A percentile compares a stretch with the other conserved stretches of the same genome.
These are phyloP conservation scores for Thoreauomyces humboldtii DNA, from an alignment of 192 early-diverging fungal genomes.

Conservation along the genomic window DNA sequence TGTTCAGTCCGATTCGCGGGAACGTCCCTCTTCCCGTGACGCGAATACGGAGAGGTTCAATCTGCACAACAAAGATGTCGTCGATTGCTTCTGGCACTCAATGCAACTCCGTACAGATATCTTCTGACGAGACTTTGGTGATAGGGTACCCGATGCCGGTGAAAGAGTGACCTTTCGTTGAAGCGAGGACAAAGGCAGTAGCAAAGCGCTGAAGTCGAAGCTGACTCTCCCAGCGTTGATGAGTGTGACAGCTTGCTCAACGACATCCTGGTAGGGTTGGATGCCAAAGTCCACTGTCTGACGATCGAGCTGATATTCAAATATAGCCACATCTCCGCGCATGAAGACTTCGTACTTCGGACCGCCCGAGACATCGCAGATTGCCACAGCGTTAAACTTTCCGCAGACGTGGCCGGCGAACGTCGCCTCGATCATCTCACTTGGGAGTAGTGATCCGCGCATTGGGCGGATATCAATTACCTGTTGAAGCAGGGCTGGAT, in stretches of 20 bases:
- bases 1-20: slow-evolving; percentile 34
- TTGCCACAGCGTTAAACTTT: slow-evolving; percentile 26
- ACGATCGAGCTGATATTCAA: slow-evolving; percentile 45
- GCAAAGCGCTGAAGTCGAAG: slow-evolving; percentile 49
- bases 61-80: slow-evolving; percentile 52
- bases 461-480: slow-evolving; percentile 55
- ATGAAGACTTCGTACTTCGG: slow-evolving; percentile 55
- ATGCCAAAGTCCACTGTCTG: slow-evolving; percentile 47
- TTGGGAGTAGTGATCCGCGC: slow-evolving; percentile 43
- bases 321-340: slow-evolving; percentile 48
- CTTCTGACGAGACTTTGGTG: slow-evolving; percentile 37
- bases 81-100: slow-evolving; percentile 45
- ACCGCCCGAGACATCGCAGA: slow-evolving; percentile 57
- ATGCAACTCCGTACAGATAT: slow-evolving; percentile 45
- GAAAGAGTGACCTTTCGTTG: slow-evolving; percentile 38
- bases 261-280: slow-evolving; percentile 51
- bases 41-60: slow-evolving; percentile 48
- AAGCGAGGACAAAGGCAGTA: slow-evolving; percentile 33
- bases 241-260: slow-evolving; percentile 54
- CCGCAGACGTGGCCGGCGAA: slow-evolving; percentile 45
- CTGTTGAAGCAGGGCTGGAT: slow-evolving; percentile 32
- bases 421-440: slow-evolving; percentile 42
- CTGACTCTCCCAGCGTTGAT: slow-evolving; percentile 47
- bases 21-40: slow-evolving; percentile 43
- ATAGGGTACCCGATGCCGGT: slow-evolving; percentile 43